phyloP scores from a whole-genome alignment of 257 asterid genomes.

The Plantago major region DNA sequence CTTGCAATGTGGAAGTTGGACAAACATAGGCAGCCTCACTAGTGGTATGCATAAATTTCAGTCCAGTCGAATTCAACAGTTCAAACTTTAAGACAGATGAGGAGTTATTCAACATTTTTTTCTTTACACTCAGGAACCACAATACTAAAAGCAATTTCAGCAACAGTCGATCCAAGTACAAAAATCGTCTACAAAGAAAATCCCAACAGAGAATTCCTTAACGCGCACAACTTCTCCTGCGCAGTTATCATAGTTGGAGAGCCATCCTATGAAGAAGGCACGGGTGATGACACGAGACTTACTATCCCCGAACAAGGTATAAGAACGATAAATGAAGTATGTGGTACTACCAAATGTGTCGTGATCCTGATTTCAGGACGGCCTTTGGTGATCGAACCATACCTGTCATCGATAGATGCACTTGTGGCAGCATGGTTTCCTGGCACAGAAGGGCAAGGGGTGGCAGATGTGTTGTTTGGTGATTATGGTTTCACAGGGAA shows the following conservation, averaged over 20 bases:
- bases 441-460: conserved; percentile 58
- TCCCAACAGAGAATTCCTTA: conserved; percentile 22
- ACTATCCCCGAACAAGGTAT: conserved; percentile 36
- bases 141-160: conserved; percentile 29
- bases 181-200: conserved; percentile 29
- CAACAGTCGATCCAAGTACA: conserved; percentile 29
- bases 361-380: conserved; percentile 49
- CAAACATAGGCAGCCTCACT: conserved; percentile 34
- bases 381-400: conserved; percentile 43
- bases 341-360: conserved; percentile 39
- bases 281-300: conserved; percentile 36
- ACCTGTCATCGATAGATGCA: conserved; percentile 33
- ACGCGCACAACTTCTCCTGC: conserved; percentile 28
- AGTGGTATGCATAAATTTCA: conserved; percentile 14
- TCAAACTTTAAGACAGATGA: too few relatives aligned
- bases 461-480: conserved; percentile 56
- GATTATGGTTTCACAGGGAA: conserved; percentile 52
- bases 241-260: conserved; percentile 55
- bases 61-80: too few relatives aligned
- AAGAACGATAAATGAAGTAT: conserved; percentile 32
- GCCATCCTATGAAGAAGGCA: conserved; percentile 36
- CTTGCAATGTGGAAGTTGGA: conserved; percentile 54
- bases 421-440: conserved; percentile 75
- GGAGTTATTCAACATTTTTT: too few relatives aligned
- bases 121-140: conserved; percentile 38